A percentile compares a stretch with the other conserved stretches of the same genome.
These are phyloP conservation scores for Dalbergia cultrata DNA, from an alignment of 306 rosid species.

Conservation along the genomic window DNA sequence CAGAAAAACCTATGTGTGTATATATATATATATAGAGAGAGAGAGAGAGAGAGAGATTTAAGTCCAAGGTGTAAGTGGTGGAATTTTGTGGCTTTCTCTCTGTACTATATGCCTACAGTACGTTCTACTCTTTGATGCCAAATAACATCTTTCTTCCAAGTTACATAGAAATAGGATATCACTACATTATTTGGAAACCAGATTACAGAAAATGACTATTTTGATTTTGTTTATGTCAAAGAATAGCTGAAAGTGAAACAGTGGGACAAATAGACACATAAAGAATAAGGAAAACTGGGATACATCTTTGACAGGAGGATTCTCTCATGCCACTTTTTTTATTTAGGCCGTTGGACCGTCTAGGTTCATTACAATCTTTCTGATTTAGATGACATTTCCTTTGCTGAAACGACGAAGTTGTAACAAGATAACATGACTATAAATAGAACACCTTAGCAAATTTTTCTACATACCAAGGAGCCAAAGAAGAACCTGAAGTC, in stretches of 20 bases:
- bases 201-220: neutral
- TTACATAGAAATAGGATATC: constrained; percentile 7
- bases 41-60: too few relatives aligned
- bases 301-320: constrained; percentile 11
- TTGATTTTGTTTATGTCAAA: constrained; percentile 1
- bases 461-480: constrained; percentile 2
- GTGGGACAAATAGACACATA: neutral
- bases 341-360: constrained; percentile 1
- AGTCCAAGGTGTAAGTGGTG: too few relatives aligned
- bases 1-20: too few relatives aligned
- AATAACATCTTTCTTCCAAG: too few relatives aligned
- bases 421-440: constrained; percentile 15
- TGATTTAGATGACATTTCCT: neutral
- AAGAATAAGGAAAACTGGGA: constrained; percentile 7
- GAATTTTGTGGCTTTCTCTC: too few relatives aligned
- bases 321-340: neutral
- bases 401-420: constrained; percentile 6
- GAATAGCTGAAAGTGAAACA: constrained; percentile 9
- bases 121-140: too few relatives aligned
- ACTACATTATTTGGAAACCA: constrained; percentile 17
- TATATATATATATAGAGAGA: too few relatives aligned
- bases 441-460: constrained; percentile 30
- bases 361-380: constrained; percentile 29
- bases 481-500: neutral
- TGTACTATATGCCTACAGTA: too few relatives aligned